Evolutionary conservation across 1,284 basidiomycete genomes (phyloP).

Genomic region (Waitea zeae): DNA sequence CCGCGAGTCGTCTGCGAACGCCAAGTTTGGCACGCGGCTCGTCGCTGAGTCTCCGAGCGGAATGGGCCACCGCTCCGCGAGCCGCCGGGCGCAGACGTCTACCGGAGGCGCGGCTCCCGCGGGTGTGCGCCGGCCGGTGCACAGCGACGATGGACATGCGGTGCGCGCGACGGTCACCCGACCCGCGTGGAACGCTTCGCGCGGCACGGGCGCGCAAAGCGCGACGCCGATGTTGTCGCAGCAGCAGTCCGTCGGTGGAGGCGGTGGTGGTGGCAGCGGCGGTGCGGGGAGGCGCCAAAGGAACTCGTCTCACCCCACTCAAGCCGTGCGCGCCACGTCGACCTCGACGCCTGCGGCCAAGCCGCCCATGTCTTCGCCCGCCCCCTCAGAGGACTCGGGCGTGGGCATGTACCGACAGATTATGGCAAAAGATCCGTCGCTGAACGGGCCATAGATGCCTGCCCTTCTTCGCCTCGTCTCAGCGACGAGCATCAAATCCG

Average conservation of each 20-base stretch:
- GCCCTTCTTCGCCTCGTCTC: neutral
- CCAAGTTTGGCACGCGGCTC: conserved; percentile 67
- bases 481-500: no score
- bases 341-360: no score
- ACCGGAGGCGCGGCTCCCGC: conserved; percentile 11
- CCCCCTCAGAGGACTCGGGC: conserved; percentile 71
- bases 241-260: no score
- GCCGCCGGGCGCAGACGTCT: conserved; percentile 42
- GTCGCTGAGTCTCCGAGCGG: conserved; percentile 34
- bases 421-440: conserved; percentile 51
- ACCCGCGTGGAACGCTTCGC: conserved; percentile 44
- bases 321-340: conserved; percentile 19
- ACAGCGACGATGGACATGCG: conserved; percentile 41
- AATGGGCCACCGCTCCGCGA: conserved; percentile 44
- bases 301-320: conserved; percentile 58
- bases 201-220: no score
- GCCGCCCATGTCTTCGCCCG: conserved; percentile 48
- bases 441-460: conserved; percentile 15
- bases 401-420: conserved; percentile 68
- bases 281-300: conserved; percentile 41
- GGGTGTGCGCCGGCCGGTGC: conserved; percentile 21
- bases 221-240: conserved; percentile 18
- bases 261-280: conserved; percentile 11
- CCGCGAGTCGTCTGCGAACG: conserved; percentile 67
- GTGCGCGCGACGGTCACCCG: conserved; percentile 47